Conservation (phyloP, 768 basidiomycete genomes). For the Gautieria morchelliformis region DNA sequence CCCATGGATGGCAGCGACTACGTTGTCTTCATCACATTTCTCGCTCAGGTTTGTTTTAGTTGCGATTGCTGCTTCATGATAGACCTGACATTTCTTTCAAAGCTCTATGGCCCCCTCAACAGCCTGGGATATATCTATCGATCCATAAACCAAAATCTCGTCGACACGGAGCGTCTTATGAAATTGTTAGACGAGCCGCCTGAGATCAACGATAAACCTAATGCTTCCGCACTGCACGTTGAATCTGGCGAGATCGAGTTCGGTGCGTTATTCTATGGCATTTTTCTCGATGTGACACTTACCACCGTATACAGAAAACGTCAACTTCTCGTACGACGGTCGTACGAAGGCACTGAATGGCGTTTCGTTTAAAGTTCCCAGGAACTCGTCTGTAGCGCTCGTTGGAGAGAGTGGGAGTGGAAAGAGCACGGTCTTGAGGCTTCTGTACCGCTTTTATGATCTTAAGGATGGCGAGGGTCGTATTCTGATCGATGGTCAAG, state of each 20-base stretch:
- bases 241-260: conserved; percentile 80
- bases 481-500: conserved; percentile 78
- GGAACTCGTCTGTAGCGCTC: conserved; percentile 79
- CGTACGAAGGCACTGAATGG: conserved; percentile 60
- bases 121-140: conserved; percentile 75
- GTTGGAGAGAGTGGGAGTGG: conserved; percentile 79
- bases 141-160: conserved; percentile 61
- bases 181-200: conserved; percentile 72
- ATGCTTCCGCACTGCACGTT: conserved; percentile 64
- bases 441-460: conserved; percentile 91
- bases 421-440: conserved; percentile 77
- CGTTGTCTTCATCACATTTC: conserved; percentile 75
- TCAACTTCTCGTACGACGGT: conserved; percentile 77
- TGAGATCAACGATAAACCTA: conserved; percentile 74
- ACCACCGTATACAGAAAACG: conserved; percentile 47
- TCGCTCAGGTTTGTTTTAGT: conserved; percentile 43
- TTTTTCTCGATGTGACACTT: not conserved
- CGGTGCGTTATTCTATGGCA: conserved; percentile 34
- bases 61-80: not conserved
- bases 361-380: conserved; percentile 82
- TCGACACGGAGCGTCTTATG: conserved; percentile 79
- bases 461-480: conserved; percentile 67
- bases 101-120: conserved; percentile 68
- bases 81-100: conserved; percentile 8
- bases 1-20: conserved; percentile 37